Percentiles rank a stretch among this genome's conserved stretches.
Evolutionary conservation across 139 green algal species (phyloP).

Genomic region (Tetradesmus lagerheimii): DNA sequence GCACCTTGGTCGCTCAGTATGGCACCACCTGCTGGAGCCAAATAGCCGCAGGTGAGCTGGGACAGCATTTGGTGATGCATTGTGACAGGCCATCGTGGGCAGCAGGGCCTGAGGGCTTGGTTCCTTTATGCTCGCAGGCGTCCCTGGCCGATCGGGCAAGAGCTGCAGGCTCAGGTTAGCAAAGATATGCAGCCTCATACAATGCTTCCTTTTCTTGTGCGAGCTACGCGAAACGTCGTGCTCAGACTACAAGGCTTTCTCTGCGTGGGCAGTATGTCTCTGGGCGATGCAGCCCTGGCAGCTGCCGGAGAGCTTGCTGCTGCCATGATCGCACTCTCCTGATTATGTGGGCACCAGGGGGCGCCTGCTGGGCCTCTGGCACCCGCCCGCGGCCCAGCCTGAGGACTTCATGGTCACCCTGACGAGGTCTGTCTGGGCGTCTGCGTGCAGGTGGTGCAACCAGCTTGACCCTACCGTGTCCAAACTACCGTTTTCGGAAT

Average conservation of each 20-base stretch:
- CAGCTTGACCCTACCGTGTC: constrained; percentile 71
- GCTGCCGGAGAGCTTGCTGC: neutral
- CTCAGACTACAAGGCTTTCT: neutral
- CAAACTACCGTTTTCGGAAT: constrained; percentile 71
- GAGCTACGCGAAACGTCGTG: neutral
- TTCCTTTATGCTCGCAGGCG: neutral
- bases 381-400: neutral
- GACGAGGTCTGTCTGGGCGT: neutral
- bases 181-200: neutral
- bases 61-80: neutral
- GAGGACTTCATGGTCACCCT: neutral
- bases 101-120: neutral
- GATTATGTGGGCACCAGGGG: neutral
- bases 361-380: neutral
- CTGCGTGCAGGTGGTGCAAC: constrained; percentile 66
- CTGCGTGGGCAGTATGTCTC: neutral
- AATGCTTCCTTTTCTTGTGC: neutral
- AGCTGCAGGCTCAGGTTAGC: constrained; percentile 39
- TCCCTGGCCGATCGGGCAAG: constrained; percentile 21
- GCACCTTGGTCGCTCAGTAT: neutral
- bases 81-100: neutral
- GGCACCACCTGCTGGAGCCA: neutral
- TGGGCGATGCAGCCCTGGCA: neutral
- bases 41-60: neutral
- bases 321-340: neutral